Percentiles rank a stretch among this genome's conserved stretches.
phyloP scores from a whole-genome alignment of 306 rosid species.

The Corylus americana region DNA sequence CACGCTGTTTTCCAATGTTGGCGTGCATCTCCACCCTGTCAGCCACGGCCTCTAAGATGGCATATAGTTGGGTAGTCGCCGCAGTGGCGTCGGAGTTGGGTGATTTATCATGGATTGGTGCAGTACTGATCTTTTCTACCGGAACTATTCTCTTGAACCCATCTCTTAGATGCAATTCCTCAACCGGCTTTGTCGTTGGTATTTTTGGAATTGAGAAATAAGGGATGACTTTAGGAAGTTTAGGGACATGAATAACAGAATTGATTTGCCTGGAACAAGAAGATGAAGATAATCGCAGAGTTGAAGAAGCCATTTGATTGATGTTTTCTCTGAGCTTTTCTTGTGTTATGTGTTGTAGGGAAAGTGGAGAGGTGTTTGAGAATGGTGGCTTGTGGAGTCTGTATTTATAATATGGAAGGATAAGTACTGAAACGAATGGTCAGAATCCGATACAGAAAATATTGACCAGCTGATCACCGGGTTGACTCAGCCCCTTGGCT shows the following conservation, averaged over 20 bases:
- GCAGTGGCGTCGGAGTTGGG: not conserved
- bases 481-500: slow-evolving; percentile 18
- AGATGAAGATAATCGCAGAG: slow-evolving; percentile 27
- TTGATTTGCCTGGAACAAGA: slow-evolving; percentile 35
- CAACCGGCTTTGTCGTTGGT: slow-evolving; percentile 38
- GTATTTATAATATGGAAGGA: no score
- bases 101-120: not conserved
- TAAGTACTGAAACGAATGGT: no score
- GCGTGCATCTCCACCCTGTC: no score
- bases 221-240: slow-evolving; percentile 28
- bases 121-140: not conserved
- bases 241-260: slow-evolving; percentile 56
- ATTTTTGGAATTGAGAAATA: slow-evolving; percentile 24
- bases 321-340: slow-evolving; percentile 25
- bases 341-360: not conserved
- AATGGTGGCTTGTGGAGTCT: no score
- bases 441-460: no score
- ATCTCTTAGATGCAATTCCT: slow-evolving; percentile 32
- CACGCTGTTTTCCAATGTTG: no score
- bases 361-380: no score
- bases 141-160: slow-evolving; percentile 37
- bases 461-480: not conserved
- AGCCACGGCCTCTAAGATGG: slow-evolving; percentile 7
- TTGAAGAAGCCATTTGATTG: slow-evolving; percentile 35
- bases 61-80: slow-evolving; percentile 37